Base-by-base conservation (phyloP, 352 stramenopile species). In the Aphanomyces euteiches region DNA sequence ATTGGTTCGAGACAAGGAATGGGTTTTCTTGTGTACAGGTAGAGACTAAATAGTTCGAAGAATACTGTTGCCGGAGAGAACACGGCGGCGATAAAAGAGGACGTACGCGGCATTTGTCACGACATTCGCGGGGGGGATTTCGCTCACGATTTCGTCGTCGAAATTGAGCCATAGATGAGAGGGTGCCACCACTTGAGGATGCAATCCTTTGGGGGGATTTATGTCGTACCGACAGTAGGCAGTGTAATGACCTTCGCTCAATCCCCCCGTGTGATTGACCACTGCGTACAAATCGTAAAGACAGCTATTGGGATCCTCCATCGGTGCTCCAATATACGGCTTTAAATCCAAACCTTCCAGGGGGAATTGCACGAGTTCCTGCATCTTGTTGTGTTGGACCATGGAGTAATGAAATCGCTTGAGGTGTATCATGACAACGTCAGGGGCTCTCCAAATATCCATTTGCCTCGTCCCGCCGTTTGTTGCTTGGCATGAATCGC, bases 231-330 rank as follows among this genome's bases (percentile, higher is more conserved):
- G 79, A 43, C 84, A 92, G 67, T 82, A 90, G 3, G 87, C 85
- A 15, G 87, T 94, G 80, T 99, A 99, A 73, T 99, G 97, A 5
- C 97, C 97, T 47, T 89, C 88, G 3, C 93, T 94, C 7, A 99
- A 81, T 0, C 90, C 92, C 37, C 97, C 97, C 63, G 98, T 92
- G 70, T 99, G 97, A 80, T 99, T 98, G n/a, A 97, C 92, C 7
- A 99, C 96, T 19, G 90, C 95, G 72, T 98, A 99, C 36, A 99
- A 78, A 74, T 99, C 96, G 71, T 98, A 99, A 28, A 95, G 74
- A 34, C 66, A 70, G 10, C 47, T 54, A 19, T 63, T 58, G 5
- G 68, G 56, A 21, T 69, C 67, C 19, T 60, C n/a, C 4, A 58
- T 21, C 4, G 83, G 74, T 21, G 75, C 64, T 34, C 74, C 80